Evolutionary conservation across 2,329 filamentous ascomycete species (phyloP).

Genomic region (Diaporthe longicolla): DNA sequence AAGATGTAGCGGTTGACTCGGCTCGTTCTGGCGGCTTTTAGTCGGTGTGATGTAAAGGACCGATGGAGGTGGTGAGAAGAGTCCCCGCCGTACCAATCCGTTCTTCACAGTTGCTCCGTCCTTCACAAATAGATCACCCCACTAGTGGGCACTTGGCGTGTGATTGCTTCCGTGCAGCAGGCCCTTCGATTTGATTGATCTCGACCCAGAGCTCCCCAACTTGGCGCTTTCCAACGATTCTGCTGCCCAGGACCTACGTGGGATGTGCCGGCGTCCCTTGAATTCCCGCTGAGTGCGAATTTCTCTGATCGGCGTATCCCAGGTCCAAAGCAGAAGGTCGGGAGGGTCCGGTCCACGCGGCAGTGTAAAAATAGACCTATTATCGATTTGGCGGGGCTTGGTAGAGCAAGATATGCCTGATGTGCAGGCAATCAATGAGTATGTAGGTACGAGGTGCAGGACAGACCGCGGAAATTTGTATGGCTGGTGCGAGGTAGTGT

Average conservation of each 20-base stretch:
- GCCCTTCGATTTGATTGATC: conserved; percentile 16
- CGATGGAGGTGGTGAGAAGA: conserved; percentile 35
- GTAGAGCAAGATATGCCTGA: conserved; percentile 8
- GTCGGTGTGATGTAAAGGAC: conserved; percentile 39
- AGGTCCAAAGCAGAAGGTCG: conserved; percentile 22
- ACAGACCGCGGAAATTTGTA: conserved; percentile 15
- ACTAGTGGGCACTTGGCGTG: conserved; percentile 41
- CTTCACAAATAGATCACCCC: conserved; percentile 36
- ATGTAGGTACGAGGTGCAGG: conserved; percentile 39
- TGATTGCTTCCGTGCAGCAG: conserved; percentile 35
- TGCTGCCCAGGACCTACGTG: neutral
- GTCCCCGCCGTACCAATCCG: conserved; percentile 40
- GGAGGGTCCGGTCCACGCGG: conserved; percentile 23
- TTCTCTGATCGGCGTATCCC: conserved; percentile 22
- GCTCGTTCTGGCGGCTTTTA: conserved; percentile 15
- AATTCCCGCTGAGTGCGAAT: neutral
- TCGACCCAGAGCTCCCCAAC: neutral
- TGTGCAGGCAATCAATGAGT: neutral
- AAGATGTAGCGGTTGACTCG: conserved; percentile 25
- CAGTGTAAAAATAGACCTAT: conserved; percentile 26
- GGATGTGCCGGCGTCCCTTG: conserved; percentile 9
- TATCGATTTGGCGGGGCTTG: conserved; percentile 11
- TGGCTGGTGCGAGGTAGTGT: conserved; percentile 21
- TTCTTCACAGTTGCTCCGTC: conserved; percentile 30
- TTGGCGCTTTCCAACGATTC: neutral